These are phyloP conservation scores for Cocos nucifera DNA, from an alignment of 176 grass and related monocot species.

Conservation along the genomic window DNA sequence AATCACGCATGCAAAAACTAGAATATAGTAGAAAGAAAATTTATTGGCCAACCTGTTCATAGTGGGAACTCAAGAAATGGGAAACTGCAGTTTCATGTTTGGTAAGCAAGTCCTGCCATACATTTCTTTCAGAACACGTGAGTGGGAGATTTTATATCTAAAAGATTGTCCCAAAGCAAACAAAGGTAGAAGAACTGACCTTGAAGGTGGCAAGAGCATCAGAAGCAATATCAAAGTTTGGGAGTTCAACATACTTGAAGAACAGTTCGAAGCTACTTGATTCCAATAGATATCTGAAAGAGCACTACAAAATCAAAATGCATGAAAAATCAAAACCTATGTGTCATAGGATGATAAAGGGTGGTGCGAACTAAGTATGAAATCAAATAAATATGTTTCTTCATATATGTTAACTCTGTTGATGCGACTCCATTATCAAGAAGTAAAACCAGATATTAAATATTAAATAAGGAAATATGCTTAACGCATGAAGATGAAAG, in stretches of 20 bases:
- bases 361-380: neutral
- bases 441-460: too few species aligned
- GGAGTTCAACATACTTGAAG: slow-evolving; percentile 95
- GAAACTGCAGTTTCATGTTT: slow-evolving; percentile 82
- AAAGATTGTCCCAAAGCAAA: neutral
- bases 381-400: too few species aligned
- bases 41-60: slow-evolving; percentile 53
- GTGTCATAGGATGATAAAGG: neutral
- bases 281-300: slow-evolving; percentile 85
- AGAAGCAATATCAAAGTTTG: slow-evolving; percentile 99
- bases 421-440: too few species aligned
- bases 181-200: slow-evolving; percentile 28
- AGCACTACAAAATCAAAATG: slow-evolving; percentile 87
- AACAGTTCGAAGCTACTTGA: slow-evolving; percentile 79
- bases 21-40: neutral
- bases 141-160: too few species aligned
- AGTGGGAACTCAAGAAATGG: slow-evolving; percentile 64
- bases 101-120: slow-evolving; percentile 87
- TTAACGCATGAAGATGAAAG: too few species aligned
- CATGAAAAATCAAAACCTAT: slow-evolving; percentile 35
- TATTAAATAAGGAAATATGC: too few species aligned
- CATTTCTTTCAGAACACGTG: slow-evolving; percentile 22
- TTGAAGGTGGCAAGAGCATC: slow-evolving; percentile 99
- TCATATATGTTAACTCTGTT: too few species aligned
- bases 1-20: neutral